Evolutionary conservation across 2,329 filamentous ascomycete genomes (phyloP).

Genomic region (Cladophialophora yegresii): DNA sequence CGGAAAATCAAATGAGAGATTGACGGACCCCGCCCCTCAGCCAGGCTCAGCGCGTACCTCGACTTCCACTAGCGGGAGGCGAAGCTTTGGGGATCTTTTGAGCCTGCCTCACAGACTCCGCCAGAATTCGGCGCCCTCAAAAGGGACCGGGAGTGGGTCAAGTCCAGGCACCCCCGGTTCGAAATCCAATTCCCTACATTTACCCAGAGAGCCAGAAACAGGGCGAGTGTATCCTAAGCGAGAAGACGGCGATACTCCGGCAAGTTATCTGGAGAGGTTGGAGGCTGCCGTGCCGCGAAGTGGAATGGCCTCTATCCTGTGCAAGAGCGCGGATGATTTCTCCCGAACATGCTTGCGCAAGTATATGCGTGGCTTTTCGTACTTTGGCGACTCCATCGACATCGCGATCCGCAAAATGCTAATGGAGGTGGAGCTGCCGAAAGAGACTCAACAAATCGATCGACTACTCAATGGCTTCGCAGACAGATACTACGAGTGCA

Average conservation of each 20-base stretch:
- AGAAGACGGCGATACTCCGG: constrained; percentile 83
- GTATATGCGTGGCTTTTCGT: constrained; percentile 92
- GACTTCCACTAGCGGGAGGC: constrained; percentile 79
- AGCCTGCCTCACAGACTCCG: constrained; percentile 72
- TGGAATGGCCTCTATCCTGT: constrained; percentile 79
- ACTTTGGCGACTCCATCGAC: constrained; percentile 96
- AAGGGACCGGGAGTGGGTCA: constrained; percentile 64
- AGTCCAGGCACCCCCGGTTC: constrained; percentile 69
- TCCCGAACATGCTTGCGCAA: constrained; percentile 80
- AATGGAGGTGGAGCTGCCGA: constrained; percentile 94
- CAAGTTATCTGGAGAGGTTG: constrained; percentile 80
- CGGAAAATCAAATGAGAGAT: constrained; percentile 64
- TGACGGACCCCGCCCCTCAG: constrained; percentile 64
- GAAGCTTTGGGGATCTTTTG: constrained; percentile 89
- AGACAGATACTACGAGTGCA: constrained; percentile 96
- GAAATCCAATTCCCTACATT: constrained; percentile 79
- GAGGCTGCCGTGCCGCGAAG: constrained; percentile 79
- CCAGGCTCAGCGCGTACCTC: constrained; percentile 66
- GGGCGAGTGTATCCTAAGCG: constrained; percentile 70
- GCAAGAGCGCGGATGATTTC: constrained; percentile 83
- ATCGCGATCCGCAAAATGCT: constrained; percentile 95
- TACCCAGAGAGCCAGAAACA: constrained; percentile 66
- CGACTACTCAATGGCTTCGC: constrained; percentile 91
- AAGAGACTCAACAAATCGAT: constrained; percentile 98
- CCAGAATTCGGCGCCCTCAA: constrained; percentile 74